These are phyloP conservation scores for Vigna radiata DNA, from an alignment of 306 rosid species.

Conservation along the genomic window DNA sequence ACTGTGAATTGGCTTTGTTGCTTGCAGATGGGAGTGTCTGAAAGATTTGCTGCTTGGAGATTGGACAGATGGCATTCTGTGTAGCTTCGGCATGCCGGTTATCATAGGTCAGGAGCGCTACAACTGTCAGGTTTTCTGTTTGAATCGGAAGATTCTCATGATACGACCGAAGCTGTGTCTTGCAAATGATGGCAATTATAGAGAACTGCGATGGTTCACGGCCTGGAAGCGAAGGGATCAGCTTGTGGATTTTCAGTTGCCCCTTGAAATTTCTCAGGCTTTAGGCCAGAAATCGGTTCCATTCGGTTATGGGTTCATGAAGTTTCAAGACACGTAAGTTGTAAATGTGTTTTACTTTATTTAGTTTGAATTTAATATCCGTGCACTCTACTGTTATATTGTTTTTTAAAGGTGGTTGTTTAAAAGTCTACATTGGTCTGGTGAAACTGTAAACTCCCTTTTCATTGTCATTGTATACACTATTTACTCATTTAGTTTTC, in stretches of 20 bases:
- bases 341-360: constrained; percentile 1
- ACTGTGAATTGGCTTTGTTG: constrained; percentile 30
- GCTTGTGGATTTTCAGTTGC: constrained; percentile 82
- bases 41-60: constrained; percentile 78
- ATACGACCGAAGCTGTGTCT: constrained; percentile 94
- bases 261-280: constrained; percentile 69
- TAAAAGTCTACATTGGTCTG: background rate
- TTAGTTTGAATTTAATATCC: background rate
- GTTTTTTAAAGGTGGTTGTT: background rate
- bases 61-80: constrained; percentile 88
- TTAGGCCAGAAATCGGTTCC: constrained; percentile 73
- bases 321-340: constrained; percentile 91
- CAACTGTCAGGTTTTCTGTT: constrained; percentile 83
- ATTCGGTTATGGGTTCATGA: constrained; percentile 89
- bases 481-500: background rate
- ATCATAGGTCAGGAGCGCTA: constrained; percentile 88
- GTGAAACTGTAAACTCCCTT: background rate
- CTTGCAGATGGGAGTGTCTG: constrained; percentile 95
- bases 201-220: constrained; percentile 98
- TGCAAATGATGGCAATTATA: constrained; percentile 95
- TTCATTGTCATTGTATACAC: background rate
- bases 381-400: background rate
- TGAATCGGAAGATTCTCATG: constrained; percentile 81
- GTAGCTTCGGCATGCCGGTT: constrained; percentile 97
- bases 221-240: constrained; percentile 85